These are phyloP conservation scores for Atkinsonella texensis DNA, from an alignment of 2,329 filamentous ascomycete genomes.

Conservation along the genomic window DNA sequence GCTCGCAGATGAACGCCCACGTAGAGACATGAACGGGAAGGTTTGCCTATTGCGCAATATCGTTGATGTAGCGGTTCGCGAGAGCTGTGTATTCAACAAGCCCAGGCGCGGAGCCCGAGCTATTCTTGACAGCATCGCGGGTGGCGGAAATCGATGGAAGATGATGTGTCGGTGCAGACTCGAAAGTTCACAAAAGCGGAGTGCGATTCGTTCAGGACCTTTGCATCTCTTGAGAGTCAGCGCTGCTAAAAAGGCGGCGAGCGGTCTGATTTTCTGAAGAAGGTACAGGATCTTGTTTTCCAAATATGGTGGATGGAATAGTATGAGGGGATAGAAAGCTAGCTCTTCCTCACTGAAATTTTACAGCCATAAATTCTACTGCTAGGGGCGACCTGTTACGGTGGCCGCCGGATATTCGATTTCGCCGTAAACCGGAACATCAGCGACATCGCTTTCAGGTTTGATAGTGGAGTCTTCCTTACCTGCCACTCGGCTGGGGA, in stretches of 20 bases:
- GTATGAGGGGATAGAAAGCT: background rate
- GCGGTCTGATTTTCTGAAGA: background rate
- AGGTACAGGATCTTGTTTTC: background rate
- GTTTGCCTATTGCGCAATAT: conserved; percentile 14
- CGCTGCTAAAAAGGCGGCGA: background rate
- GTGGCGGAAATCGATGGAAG: background rate
- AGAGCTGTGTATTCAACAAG: conserved; percentile 17
- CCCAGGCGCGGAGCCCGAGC: conserved; percentile 22
- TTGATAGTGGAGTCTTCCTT: background rate
- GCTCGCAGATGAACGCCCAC: conserved; percentile 18
- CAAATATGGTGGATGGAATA: background rate
- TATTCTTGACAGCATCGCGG: conserved; percentile 28
- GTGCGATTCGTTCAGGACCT: background rate
- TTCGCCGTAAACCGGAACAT: conserved; percentile 1
- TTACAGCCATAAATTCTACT: background rate
- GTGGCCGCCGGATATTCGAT: background rate
- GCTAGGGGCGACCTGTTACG: background rate
- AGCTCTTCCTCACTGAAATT: conserved; percentile 1
- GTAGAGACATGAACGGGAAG: conserved; percentile 13
- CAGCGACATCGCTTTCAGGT: background rate
- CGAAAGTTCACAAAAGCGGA: too few relatives aligned
- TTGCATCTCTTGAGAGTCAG: conserved; percentile 1
- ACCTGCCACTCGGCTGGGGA: too few relatives aligned
- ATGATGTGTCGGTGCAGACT: background rate
- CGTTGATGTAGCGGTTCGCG: conserved; percentile 15